Base-by-base conservation (phyloP, 2,329 filamentous ascomycete species). In the Fusarium stilboides region DNA sequence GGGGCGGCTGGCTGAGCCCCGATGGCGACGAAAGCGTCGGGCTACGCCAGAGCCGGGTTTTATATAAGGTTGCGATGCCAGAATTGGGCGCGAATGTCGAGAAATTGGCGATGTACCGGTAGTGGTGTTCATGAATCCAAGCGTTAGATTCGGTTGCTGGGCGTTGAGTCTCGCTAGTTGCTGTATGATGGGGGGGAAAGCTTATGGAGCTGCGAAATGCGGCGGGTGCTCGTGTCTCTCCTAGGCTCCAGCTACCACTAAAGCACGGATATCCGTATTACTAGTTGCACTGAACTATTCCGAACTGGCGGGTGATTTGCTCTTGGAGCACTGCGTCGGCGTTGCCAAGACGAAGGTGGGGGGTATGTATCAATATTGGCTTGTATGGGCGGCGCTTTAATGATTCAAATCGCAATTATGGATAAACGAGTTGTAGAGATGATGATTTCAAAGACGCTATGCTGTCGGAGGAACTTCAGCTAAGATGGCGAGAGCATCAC, bases 61-160 rank as follows among this genome's bases (percentile, higher is more conserved):
- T 19, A 57, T 44, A 55, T 62, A 54, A 13, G 43, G 51, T 65
- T 59, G 55, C 46, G 54, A 69, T 64, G 60, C 69, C 59, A 68
- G 60, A 69, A 56, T 54, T 43, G 59, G 26, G 56, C 45, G 42
- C 26, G 51, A 65, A 69, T 53, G 61, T 57, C 43, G 68, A 62
- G 31, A 50, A 70, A 56, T 54, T 59, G 62, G 63, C 47, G 67
- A 74, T 57, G 65, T 72, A 61, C 62, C 67, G 62, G 61, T 72
- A 61, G 65, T 69, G 62, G 61, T 64, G 54, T 57, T 73, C 72
- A 74, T 74, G 72, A 73, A 71, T 65, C 52, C 62, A 52, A 44
- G 33, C 57, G 54, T 60, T 31, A 31, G 28, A 31, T 31, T 31
- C 28, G 28, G 28, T 31, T 28, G 57, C 56, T 60, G 66, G 57